A percentile compares a stretch with the other conserved stretches of the same genome.
Evolutionary conservation across 345 rosid genomes (phyloP).

Genomic region (Aquilaria sinensis): DNA sequence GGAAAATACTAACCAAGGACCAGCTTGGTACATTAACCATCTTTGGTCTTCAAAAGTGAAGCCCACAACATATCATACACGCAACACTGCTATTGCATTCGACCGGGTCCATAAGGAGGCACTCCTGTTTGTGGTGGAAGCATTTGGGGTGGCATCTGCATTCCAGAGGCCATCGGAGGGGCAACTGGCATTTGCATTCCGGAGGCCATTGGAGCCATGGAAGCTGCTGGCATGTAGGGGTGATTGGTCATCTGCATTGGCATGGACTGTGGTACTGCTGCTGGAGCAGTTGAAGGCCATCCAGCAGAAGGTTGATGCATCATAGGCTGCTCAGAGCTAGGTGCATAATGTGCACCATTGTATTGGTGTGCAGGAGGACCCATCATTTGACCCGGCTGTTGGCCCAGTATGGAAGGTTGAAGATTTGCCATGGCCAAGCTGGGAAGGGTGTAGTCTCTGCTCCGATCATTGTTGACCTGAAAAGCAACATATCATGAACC

Average conservation of each 20-base stretch:
- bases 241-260: constrained; percentile 45
- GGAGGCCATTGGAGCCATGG: constrained; percentile 37
- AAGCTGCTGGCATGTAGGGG: constrained; percentile 49
- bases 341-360: constrained; percentile 36
- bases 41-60: background rate
- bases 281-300: constrained; percentile 48
- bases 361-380: constrained; percentile 43
- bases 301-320: constrained; percentile 54
- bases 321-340: constrained; percentile 27
- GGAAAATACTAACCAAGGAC: too few relatives aligned
- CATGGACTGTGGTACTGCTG: constrained; percentile 41
- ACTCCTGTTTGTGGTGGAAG: constrained; percentile 25
- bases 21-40: background rate
- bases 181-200: constrained; percentile 42
- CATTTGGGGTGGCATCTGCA: constrained; percentile 41
- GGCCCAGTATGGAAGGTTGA: constrained; percentile 64
- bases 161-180: constrained; percentile 32
- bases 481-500: constrained; percentile 1
- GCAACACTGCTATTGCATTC: constrained; percentile 25
- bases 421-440: constrained; percentile 38
- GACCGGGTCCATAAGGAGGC: constrained; percentile 39
- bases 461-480: constrained; percentile 88
- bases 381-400: constrained; percentile 42
- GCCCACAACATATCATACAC: background rate
- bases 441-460: constrained; percentile 84